These are phyloP conservation scores for Paecilomyces dactylethromorphus DNA, from an alignment of 2,329 filamentous ascomycete species.

Conservation along the genomic window DNA sequence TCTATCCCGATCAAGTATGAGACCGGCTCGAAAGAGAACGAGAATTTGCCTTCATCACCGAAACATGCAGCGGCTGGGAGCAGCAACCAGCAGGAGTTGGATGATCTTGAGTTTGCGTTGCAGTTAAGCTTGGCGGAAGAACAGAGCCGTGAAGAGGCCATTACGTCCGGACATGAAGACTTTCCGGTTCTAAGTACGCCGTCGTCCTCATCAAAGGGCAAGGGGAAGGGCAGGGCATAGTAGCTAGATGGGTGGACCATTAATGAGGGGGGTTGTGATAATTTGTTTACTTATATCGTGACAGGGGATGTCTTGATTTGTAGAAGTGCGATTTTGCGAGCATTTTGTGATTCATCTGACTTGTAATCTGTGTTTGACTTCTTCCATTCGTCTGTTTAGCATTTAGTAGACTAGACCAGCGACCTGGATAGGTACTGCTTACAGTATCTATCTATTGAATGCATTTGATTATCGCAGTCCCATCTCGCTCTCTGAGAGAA, in stretches of 20 bases:
- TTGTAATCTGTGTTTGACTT: background rate
- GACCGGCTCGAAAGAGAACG: conserved; percentile 16
- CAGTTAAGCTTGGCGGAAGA: conserved; percentile 57
- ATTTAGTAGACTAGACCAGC: background rate
- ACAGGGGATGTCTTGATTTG: background rate
- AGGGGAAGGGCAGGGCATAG: conserved; percentile 26
- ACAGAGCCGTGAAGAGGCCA: conserved; percentile 35
- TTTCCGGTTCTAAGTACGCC: conserved; percentile 20
- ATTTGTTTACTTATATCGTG: background rate
- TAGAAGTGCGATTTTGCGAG: background rate
- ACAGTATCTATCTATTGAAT: too few species aligned
- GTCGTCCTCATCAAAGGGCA: conserved; percentile 19
- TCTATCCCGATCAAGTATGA: conserved; percentile 31
- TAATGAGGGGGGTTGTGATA: background rate
- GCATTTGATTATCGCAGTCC: too few species aligned
- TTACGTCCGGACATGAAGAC: conserved; percentile 19
- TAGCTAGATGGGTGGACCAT: conserved; percentile 3
- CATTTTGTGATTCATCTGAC: background rate
- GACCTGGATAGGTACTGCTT: too few species aligned
- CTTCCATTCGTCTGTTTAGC: background rate
- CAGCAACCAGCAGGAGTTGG: conserved; percentile 42
- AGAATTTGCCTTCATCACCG: conserved; percentile 11
- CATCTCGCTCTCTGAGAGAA: too few species aligned
- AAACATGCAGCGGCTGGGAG: conserved; percentile 20
- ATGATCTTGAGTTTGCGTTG: conserved; percentile 56